Evolutionary conservation across 2,329 filamentous ascomycete species (phyloP).

Genomic region (Dothistroma septosporum): DNA sequence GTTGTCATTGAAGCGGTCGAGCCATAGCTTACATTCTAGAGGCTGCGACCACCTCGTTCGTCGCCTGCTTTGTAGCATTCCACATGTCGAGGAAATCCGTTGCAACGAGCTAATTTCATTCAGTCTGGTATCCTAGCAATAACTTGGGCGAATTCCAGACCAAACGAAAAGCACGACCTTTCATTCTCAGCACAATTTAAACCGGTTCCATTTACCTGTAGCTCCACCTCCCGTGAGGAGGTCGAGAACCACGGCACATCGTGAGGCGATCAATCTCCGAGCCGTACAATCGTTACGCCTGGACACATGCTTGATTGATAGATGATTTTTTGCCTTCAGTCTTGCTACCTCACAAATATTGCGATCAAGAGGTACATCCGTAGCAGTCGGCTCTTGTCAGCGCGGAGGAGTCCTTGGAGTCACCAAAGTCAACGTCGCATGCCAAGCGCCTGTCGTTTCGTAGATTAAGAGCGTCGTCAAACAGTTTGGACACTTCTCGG

Average conservation of each 20-base stretch:
- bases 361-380: too few species aligned
- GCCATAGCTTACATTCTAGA: too few species aligned
- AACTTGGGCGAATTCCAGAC: too few species aligned
- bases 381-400: slow-evolving; percentile 37
- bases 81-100: too few species aligned
- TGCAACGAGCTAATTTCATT: too few species aligned
- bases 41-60: too few species aligned
- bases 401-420: slow-evolving; percentile 20
- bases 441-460: slow-evolving; percentile 29
- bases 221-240: background rate
- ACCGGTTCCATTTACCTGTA: background rate
- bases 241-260: background rate
- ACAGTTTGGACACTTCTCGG: slow-evolving; percentile 37
- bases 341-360: too few species aligned
- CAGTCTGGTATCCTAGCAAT: too few species aligned
- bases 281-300: background rate
- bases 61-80: too few species aligned
- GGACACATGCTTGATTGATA: background rate
- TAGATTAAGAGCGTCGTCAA: slow-evolving; percentile 36
- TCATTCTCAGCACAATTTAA: background rate
- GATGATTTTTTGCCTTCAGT: background rate
- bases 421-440: slow-evolving; percentile 31
- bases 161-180: background rate
- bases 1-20: too few species aligned
- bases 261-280: background rate